Evolutionary conservation across 2,329 filamentous ascomycete species (phyloP), one percentile per base, ranked within the genome.

Genomic region (Epichloe hybrida): DNA sequence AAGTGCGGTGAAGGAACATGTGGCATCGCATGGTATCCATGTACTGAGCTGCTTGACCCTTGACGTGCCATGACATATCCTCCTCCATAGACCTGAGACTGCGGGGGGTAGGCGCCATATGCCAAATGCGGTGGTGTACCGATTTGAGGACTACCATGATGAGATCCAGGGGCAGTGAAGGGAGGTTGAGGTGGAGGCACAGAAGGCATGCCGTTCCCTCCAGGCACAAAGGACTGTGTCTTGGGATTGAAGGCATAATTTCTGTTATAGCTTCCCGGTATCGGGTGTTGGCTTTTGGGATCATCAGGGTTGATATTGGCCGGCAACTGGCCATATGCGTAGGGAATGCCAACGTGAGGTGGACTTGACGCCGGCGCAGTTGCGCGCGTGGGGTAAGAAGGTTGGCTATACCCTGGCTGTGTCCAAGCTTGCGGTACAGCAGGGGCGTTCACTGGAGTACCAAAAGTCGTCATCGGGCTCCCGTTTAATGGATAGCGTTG

Each of bases 161-260:
- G 75, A 39, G 71, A 72, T 39, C 69, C 70, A 8, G 68, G 68
- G 36, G 72, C 72, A 42, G 66, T 72, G 54, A 73, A 79, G 1
- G 71, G 69, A 15, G 70, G 70, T 54, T 72, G 68, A 5, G 73
- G 69, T 35, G 69, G 68, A 40, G 72, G 74, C 56, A 73, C 70
- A 3, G 73, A 69, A 31, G 70, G 66, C 64, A 76, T 72, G 27
- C 72, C 69, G 55, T 66, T 72, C 54, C 79, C 62, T 17, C 68
- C 66, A 45, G 91, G 91, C 23, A 95, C 80, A 66, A 97, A 96
- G 0, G 90, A 86, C 62, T 95, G 87, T 15, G 87, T 96, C 69
- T 95, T 90, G 1, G 90, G 91, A 62, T 96, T 96, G 71, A 97
- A 96, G 12, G 85, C 81, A 59, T 88, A 86, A 48, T 68, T 69